These are phyloP conservation scores for Ganoderma boninense DNA, from an alignment of 1,284 basidiomycete genomes.

Conservation along the genomic window DNA sequence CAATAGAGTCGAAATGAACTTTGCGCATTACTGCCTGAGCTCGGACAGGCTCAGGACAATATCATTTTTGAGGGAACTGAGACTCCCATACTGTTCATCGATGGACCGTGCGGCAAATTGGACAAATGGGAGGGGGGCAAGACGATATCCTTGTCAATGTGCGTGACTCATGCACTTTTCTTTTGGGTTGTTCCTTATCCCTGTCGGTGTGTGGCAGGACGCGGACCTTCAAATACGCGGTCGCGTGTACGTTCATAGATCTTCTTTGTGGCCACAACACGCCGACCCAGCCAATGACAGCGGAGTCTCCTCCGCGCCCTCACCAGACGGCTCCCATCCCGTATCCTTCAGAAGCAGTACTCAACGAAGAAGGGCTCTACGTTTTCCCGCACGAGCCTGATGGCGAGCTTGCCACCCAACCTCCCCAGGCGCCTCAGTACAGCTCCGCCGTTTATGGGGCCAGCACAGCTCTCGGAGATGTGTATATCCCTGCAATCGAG, in stretches of 20 bases:
- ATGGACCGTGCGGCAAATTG: slow-evolving; percentile 14
- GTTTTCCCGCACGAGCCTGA: background rate
- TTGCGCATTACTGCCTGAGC: slow-evolving; percentile 24
- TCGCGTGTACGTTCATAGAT: background rate
- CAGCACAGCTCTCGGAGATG: background rate
- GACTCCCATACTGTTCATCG: slow-evolving; percentile 32
- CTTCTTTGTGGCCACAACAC: background rate
- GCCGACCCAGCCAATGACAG: background rate
- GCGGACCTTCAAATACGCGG: slow-evolving; percentile 3
- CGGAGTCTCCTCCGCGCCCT: background rate
- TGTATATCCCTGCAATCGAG: background rate
- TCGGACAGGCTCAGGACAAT: slow-evolving; percentile 16
- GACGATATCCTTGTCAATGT: slow-evolving; percentile 30
- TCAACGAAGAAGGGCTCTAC: slow-evolving; percentile 2
- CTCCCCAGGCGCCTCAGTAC: background rate
- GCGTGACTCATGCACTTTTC: background rate
- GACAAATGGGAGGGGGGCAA: slow-evolving; percentile 32
- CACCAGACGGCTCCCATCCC: background rate
- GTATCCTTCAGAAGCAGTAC: background rate
- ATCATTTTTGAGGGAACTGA: slow-evolving; percentile 23
- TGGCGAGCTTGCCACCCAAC: slow-evolving; percentile 2
- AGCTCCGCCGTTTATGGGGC: background rate
- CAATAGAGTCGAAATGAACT: slow-evolving; percentile 32
- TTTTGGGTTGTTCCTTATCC: background rate
- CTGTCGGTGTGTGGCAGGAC: slow-evolving; percentile 10